phyloP scores from a whole-genome alignment of 73 alveolate genomes.

The Loxodes magnus region DNA sequence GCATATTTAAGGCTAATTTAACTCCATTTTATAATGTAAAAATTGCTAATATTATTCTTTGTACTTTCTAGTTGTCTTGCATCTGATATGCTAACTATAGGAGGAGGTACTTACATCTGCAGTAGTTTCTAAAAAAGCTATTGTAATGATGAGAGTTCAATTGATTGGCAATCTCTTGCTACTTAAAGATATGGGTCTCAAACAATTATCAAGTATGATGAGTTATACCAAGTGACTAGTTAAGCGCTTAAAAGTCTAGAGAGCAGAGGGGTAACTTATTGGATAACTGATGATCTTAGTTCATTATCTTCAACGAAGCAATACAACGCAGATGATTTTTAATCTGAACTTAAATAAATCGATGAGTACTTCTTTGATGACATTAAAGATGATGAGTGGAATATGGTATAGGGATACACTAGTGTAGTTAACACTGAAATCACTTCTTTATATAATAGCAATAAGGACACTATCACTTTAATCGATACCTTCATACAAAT shows the following conservation, averaged over 20 bases:
- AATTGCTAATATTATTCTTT: too few relatives aligned
- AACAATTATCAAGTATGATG: conserved; percentile 8
- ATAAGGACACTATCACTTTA: neutral
- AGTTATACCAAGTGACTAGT: conserved; percentile 3
- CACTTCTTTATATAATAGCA: neutral
- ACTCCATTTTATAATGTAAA: too few relatives aligned
- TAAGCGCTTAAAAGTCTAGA: conserved; percentile 1
- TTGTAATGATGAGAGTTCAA: too few relatives aligned
- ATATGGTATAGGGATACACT: conserved; percentile 1
- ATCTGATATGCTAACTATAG: too few relatives aligned
- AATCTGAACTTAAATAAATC: neutral
- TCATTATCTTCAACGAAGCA: neutral
- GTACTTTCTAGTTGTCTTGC: too few relatives aligned
- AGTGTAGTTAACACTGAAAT: conserved; percentile 13
- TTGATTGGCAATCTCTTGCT: conserved; percentile 17
- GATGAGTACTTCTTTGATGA: conserved; percentile 13
- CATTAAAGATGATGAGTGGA: conserved; percentile 19
- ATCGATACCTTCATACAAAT: conserved; percentile 2
- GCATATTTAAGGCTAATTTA: too few relatives aligned
- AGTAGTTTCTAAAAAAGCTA: too few relatives aligned
- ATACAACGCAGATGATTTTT: conserved; percentile 1
- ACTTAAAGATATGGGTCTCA: conserved; percentile 9
- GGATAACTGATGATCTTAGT: conserved; percentile 10
- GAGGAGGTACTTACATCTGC: too few relatives aligned
- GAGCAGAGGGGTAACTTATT: conserved; percentile 10